phyloP scores from a whole-genome alignment of 352 stramenopile species.

The Globisporangium iwayamae region DNA sequence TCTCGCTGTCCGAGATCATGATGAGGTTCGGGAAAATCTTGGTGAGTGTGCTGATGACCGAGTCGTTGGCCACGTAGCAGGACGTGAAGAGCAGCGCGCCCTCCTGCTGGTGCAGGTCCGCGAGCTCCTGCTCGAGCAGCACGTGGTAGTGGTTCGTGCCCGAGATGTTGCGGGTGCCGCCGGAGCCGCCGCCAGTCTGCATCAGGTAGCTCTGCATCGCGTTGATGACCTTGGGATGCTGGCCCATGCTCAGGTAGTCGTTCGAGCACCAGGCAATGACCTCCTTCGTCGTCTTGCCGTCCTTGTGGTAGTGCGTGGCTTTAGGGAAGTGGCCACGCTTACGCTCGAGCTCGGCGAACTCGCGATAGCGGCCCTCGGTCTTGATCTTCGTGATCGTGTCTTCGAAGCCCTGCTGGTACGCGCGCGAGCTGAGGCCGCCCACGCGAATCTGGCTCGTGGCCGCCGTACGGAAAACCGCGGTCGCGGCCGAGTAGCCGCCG shows the following conservation, averaged over 20 bases:
- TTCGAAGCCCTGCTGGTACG: conserved; percentile 73
- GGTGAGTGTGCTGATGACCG: conserved; percentile 80
- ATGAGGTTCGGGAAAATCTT: conserved; percentile 90
- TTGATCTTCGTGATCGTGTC: conserved; percentile 82
- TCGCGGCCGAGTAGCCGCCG: conserved; percentile 37
- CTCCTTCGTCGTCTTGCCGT: conserved; percentile 72
- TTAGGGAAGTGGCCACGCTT: conserved; percentile 82
- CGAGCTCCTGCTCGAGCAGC: conserved; percentile 77
- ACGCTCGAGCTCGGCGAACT: conserved; percentile 86
- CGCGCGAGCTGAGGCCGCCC: conserved; percentile 47
- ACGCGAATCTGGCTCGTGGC: conserved; percentile 53
- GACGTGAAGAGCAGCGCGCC: conserved; percentile 84
- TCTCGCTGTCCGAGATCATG: conserved; percentile 89
- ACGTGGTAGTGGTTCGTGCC: conserved; percentile 92
- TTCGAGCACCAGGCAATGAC: conserved; percentile 90
- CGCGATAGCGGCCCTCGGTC: conserved; percentile 82
- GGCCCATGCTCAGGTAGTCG: conserved; percentile 90
- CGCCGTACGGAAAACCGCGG: conserved; percentile 54
- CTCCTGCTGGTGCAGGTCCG: conserved; percentile 86
- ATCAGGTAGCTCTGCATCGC: conserved; percentile 83
- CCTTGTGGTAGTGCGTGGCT: conserved; percentile 66
- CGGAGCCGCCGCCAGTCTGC: conserved; percentile 77
- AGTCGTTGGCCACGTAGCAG: conserved; percentile 91
- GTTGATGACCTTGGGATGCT: conserved; percentile 82
- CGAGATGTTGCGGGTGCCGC: conserved; percentile 88